Base-by-base conservation (phyloP, 306 rosid species). In the Pyrus bretschneideri region DNA sequence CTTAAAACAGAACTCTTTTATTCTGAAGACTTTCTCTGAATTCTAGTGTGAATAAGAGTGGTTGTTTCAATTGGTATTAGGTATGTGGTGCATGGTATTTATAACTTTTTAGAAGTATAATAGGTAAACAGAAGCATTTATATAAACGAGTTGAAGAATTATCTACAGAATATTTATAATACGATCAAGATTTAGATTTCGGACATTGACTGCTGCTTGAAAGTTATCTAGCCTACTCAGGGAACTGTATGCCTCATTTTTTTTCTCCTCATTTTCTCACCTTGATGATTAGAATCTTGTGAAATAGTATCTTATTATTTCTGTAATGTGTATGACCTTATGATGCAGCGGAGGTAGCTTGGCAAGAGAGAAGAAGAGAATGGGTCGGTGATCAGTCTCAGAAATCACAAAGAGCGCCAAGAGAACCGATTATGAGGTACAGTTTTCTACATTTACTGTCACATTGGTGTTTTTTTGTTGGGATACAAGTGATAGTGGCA, bases 371-470 rank as follows among this genome's bases (percentile, higher is more conserved):
- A 75, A 83, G 96, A 81, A 89, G 58, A 71, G 86, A 87, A 85
- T 91, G 96, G 93, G 81, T 84, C 17, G 96, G 92, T 45, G 81
- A 86, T 74, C 80, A 22, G 63, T 81, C 89, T 60, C 79, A 76
- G 62, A 86, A 77, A 14, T 25, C 77, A 35, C 84, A 12, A 71
- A 83, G 77, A 84, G 70, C 75, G 5, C 85, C 84, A 52, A 78
- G 81, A 76, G 92, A 89, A 76, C 86, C 88, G 35, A 76, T 89
- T 61, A 72, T 86, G 89, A 89, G 97, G 93, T 89, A 83, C 59
- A 30, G 14, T 54, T 46, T 63, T 70, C 25, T 18, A 33, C 40
- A 46, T 45, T 70, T 72, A 51, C 25, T 62, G 58, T 54, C 46
- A 62, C 49, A 22, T 64, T 69, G 42, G 29, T 65, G 9, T 38